Evolutionary conservation across 2,329 filamentous ascomycete genomes (phyloP).

Genomic region (Furcasterigmium sp.): DNA sequence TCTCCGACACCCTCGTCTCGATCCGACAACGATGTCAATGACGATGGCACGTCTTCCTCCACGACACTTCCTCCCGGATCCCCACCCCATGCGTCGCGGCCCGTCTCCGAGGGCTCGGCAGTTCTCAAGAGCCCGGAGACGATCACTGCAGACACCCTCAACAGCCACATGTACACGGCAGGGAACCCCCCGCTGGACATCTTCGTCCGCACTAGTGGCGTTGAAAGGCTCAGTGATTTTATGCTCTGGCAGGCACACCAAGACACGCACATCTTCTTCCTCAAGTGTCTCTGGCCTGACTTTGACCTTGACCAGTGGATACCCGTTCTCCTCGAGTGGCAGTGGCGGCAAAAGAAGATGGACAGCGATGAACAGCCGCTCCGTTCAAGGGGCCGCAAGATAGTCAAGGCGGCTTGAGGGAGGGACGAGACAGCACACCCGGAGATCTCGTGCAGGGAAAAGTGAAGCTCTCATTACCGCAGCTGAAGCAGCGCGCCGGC

Average conservation of each 20-base stretch:
- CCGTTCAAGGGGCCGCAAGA: conserved; percentile 20
- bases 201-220: conserved; percentile 86
- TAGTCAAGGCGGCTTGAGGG: conserved; percentile 2
- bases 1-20: conserved; percentile 41
- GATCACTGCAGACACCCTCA: conserved; percentile 78
- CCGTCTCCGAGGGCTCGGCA: conserved; percentile 16
- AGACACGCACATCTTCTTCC: conserved; percentile 85
- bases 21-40: conserved; percentile 39
- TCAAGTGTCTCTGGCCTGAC: conserved; percentile 91
- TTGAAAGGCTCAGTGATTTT: conserved; percentile 90
- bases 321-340: conserved; percentile 89
- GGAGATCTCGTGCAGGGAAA: too few relatives aligned
- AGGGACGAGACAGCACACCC: too few relatives aligned
- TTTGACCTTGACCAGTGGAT: conserved; percentile 93
- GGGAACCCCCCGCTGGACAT: conserved; percentile 84
- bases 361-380: conserved; percentile 42
- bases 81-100: conserved; percentile 24
- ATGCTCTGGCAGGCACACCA: conserved; percentile 99
- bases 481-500: background rate
- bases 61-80: conserved; percentile 54
- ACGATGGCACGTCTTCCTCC: conserved; percentile 52
- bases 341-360: conserved; percentile 57
- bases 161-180: conserved; percentile 82
- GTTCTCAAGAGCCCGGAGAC: conserved; percentile 64
- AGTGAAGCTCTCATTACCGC: too few relatives aligned